Evolutionary conservation across 2,329 filamentous ascomycete genomes (phyloP), one percentile per base, ranked within the genome.

Genomic region (Grosmannia serpens): DNA sequence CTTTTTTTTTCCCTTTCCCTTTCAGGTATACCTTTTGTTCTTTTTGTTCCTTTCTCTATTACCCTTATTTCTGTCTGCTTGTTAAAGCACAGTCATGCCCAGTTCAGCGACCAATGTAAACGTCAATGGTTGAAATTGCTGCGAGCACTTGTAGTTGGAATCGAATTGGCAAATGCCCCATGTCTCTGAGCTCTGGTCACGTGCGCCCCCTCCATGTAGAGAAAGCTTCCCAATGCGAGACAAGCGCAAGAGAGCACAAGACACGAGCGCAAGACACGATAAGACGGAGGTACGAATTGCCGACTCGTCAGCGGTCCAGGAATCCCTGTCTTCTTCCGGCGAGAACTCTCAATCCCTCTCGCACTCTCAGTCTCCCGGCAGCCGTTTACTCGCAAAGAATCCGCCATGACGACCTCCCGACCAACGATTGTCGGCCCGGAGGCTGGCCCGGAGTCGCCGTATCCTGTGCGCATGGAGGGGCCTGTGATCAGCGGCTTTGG

Each of bases 401-500:
- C 31, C 10, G 22, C 53, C 29, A 60, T 58, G 54, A 60, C 62
- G 24, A 46, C 57, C 5, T 54, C 79, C 62, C 85, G 89, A 62
- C 85, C 88, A 53, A 76, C 79, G 56, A 81, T 94, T 64, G 83
- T 89, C 60, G 92, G 92, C 58, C 77, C 86, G 10, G 83, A 88
- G 50, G 71, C 76, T 46, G 90, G 90, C 3, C 92, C 92, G 15
- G 78, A 84, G 66, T 56, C 82, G 7, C 94, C 94, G 0, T 97
- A 85, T 71, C 94, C 94, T 0, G 79, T 96, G 65, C 83, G 80
- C 65, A 85, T 97, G 74, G 86, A 88, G 62, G 94, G 94, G 27
- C 83, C 86, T 58, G 91, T 99, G 27, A 91, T 96, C 67, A 87
- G 89, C 67, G 94, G 94, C 38, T 97, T 97, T 71, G 92, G 94